phyloP scores from a whole-genome alignment of 2,329 filamentous ascomycete species.

The Epichloe sibirici region DNA sequence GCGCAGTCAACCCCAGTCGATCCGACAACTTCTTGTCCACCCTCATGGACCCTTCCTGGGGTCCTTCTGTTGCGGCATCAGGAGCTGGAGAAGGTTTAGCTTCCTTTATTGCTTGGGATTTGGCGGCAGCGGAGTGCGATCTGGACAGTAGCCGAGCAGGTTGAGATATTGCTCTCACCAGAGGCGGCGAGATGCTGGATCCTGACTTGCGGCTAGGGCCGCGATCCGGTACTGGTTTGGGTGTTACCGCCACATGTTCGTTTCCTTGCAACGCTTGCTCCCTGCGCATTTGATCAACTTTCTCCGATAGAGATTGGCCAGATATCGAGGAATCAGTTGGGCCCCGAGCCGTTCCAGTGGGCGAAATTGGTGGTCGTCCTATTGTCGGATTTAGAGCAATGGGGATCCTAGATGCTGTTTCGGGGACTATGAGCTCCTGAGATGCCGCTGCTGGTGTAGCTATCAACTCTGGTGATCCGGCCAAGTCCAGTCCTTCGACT shows the following conservation, averaged over 20 bases:
- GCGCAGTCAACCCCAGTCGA: slow-evolving; percentile 50
- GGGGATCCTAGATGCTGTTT: background rate
- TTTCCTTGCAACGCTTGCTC: slow-evolving; percentile 25
- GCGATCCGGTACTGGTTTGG: slow-evolving; percentile 20
- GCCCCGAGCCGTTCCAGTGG: slow-evolving; percentile 9
- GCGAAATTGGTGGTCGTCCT: slow-evolving; percentile 12
- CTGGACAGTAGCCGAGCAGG: slow-evolving; percentile 35
- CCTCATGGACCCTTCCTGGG: slow-evolving; percentile 29
- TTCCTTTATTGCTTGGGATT: slow-evolving; percentile 26
- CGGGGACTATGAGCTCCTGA: background rate
- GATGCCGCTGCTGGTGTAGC: slow-evolving; percentile 12
- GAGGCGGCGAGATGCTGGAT: slow-evolving; percentile 36
- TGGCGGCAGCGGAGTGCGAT: slow-evolving; percentile 31
- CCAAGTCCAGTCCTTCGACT: slow-evolving; percentile 39
- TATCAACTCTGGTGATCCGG: slow-evolving; percentile 19
- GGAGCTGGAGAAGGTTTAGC: slow-evolving; percentile 14
- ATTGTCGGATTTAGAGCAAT: slow-evolving; percentile 1
- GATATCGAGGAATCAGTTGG: slow-evolving; percentile 9
- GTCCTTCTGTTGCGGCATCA: slow-evolving; percentile 13
- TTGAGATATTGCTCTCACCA: slow-evolving; percentile 41
- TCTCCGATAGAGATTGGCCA: slow-evolving; percentile 28
- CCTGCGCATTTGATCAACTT: slow-evolving; percentile 38
- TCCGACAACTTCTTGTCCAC: slow-evolving; percentile 69
- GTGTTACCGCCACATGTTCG: slow-evolving; percentile 16
- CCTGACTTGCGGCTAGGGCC: slow-evolving; percentile 32